A percentile compares a stretch with the other conserved stretches of the same genome.
phyloP scores from a whole-genome alignment of 768 basidiomycete species.

The Hypholoma fasciculare region DNA sequence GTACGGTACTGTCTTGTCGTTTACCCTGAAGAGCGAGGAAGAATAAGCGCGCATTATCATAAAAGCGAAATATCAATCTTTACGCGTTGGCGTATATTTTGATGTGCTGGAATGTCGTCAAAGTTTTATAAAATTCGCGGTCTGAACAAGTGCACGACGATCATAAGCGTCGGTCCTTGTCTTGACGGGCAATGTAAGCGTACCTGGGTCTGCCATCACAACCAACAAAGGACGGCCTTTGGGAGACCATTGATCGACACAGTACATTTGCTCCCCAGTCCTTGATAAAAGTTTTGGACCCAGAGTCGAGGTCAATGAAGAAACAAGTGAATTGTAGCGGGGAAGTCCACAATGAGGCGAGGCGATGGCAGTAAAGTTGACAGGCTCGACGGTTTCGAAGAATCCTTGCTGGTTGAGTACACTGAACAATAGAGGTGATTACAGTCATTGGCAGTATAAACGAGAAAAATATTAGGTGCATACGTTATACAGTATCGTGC shows the following conservation, averaged over 20 bases:
- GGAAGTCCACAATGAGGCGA: constrained; percentile 83
- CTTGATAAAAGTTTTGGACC: constrained; percentile 74
- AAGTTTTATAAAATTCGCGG: constrained; percentile 72
- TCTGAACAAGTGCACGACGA: constrained; percentile 37
- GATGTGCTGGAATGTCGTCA: constrained; percentile 65
- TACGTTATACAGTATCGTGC: constrained; percentile 78
- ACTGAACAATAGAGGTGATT: constrained; percentile 30
- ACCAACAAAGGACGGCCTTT: constrained; percentile 68
- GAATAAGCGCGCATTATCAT: background rate
- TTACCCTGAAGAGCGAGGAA: constrained; percentile 41
- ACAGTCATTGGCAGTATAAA: background rate
- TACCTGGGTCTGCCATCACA: constrained; percentile 80
- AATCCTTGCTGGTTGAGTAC: constrained; percentile 68
- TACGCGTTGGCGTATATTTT: constrained; percentile 83
- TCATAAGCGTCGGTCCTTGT: background rate
- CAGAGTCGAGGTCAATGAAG: constrained; percentile 49
- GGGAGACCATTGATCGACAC: constrained; percentile 69
- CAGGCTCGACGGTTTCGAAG: constrained; percentile 68
- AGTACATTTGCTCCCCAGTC: constrained; percentile 81
- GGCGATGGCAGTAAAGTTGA: constrained; percentile 83
- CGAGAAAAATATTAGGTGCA: constrained; percentile 20
- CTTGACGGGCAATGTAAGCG: constrained; percentile 9
- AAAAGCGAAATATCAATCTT: constrained; percentile 21
- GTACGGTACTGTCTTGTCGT: constrained; percentile 83
- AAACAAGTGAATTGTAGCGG: constrained; percentile 59